Conservation (phyloP, 2,329 filamentous ascomycete species). For the Pseudophaeomoniella oleicola region DNA sequence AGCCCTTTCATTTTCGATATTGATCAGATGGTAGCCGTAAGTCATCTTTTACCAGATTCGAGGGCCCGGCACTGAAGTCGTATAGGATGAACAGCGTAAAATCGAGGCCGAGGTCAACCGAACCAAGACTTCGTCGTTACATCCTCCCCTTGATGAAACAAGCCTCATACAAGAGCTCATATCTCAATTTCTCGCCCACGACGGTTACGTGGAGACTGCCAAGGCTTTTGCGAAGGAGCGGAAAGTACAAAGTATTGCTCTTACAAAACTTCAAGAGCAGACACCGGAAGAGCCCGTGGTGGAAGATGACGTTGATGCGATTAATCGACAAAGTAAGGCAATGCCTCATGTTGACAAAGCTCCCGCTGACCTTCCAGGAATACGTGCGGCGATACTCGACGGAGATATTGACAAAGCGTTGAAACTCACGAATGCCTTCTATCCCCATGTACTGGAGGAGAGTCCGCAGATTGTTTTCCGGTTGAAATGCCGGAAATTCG, state of each 20-base stretch:
- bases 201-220: slow-evolving; percentile 89
- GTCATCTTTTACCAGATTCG: slow-evolving; percentile 13
- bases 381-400: slow-evolving; percentile 72
- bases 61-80: slow-evolving; percentile 3
- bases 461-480: slow-evolving; percentile 80
- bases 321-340: slow-evolving; percentile 65
- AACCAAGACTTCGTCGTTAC: slow-evolving; percentile 43
- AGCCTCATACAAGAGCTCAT: slow-evolving; percentile 70
- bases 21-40: slow-evolving; percentile 65
- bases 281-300: slow-evolving; percentile 47
- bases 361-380: slow-evolving; percentile 39
- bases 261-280: slow-evolving; percentile 25
- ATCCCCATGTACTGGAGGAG: slow-evolving; percentile 63
- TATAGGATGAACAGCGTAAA: slow-evolving; percentile 44
- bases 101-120: slow-evolving; percentile 48
- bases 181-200: slow-evolving; percentile 81
- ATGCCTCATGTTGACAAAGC: not conserved
- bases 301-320: slow-evolving; percentile 71
- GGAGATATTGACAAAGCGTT: slow-evolving; percentile 85
- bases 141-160: slow-evolving; percentile 54
- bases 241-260: slow-evolving; percentile 53
- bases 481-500: slow-evolving; percentile 77
- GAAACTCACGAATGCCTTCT: slow-evolving; percentile 64
- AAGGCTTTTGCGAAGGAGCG: slow-evolving; percentile 77
- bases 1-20: slow-evolving; percentile 83